Evolutionary conservation across 805 yeast species (phyloP).

Genomic region (Pichia sporocuriosa): DNA sequence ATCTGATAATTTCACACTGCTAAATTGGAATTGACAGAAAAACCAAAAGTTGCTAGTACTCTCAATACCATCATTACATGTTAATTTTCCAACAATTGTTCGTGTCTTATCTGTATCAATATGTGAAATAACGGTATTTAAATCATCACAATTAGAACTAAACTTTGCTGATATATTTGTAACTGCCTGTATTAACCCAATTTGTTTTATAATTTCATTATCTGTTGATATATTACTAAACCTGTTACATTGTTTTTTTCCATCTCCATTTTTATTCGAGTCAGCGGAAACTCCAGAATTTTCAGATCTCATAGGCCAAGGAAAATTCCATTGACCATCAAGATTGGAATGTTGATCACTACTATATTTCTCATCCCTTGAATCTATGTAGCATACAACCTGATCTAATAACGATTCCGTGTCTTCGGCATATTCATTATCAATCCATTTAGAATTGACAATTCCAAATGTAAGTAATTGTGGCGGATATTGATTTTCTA

Average conservation of each 20-base stretch:
- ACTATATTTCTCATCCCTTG: constrained; percentile 9
- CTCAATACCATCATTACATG: constrained; percentile 6
- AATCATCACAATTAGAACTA: neutral
- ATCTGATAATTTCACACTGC: constrained; percentile 1
- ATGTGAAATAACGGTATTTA: constrained; percentile 4
- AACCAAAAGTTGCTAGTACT: constrained; percentile 28
- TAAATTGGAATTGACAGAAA: constrained; percentile 24
- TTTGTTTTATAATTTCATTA: constrained; percentile 10
- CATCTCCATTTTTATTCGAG: neutral
- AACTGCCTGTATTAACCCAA: constrained; percentile 26
- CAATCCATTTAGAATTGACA: constrained; percentile 17
- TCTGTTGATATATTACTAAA: neutral
- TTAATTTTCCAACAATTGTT: constrained; percentile 24
- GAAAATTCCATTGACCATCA: neutral
- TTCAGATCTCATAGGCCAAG: neutral
- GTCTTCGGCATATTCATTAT: constrained; percentile 16
- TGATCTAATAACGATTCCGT: constrained; percentile 19
- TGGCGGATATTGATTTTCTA: constrained; percentile 4
- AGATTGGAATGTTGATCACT: neutral
- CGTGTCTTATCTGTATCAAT: constrained; percentile 32
- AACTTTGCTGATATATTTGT: constrained; percentile 23
- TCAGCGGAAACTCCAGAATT: neutral
- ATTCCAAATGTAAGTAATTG: constrained; percentile 19
- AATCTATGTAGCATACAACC: constrained; percentile 20
- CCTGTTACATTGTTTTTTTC: neutral